Conservation (phyloP, 345 rosid species). For the Murraya paniculata region DNA sequence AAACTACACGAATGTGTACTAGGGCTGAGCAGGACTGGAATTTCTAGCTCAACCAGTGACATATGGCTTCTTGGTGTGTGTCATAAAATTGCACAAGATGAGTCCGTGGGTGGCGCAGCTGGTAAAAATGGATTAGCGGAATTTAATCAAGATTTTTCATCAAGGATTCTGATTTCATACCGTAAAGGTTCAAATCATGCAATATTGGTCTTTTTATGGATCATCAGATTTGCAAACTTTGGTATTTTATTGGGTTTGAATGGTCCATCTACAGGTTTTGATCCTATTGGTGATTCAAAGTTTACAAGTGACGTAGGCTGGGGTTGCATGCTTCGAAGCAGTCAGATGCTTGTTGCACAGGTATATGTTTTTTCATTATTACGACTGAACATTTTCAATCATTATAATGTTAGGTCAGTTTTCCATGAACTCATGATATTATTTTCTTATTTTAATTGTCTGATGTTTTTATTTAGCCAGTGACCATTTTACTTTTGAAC, state of each 20-base stretch:
- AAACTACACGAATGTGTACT: slow-evolving; percentile 82
- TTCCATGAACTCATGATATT: neutral
- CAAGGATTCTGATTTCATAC: slow-evolving; percentile 74
- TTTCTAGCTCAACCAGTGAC: slow-evolving; percentile 58
- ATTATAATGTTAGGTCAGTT: neutral
- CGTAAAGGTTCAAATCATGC: slow-evolving; percentile 66
- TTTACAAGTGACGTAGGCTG: slow-evolving; percentile 73
- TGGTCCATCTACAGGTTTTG: slow-evolving; percentile 58
- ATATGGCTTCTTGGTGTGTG: slow-evolving; percentile 84
- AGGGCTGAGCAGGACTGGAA: slow-evolving; percentile 65
- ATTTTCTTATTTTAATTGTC: neutral
- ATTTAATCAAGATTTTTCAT: slow-evolving; percentile 68
- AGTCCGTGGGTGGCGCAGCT: slow-evolving; percentile 36
- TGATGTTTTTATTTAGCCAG: slow-evolving; percentile 2
- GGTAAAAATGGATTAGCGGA: slow-evolving; percentile 45
- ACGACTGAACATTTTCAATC: neutral
- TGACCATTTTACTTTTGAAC: slow-evolving; percentile 18
- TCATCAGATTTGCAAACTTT: neutral
- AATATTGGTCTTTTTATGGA: neutral
- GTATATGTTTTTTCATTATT: slow-evolving; percentile 25
- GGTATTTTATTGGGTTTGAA: slow-evolving; percentile 2
- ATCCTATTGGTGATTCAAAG: slow-evolving; percentile 60
- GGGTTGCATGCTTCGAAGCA: slow-evolving; percentile 99
- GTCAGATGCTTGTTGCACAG: slow-evolving; percentile 99
- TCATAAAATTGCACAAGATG: slow-evolving; percentile 59